A percentile compares a stretch with the other conserved stretches of the same genome.
Conservation (phyloP, 2,329 filamentous ascomycete species). For the Botryotinia globosa region DNA sequence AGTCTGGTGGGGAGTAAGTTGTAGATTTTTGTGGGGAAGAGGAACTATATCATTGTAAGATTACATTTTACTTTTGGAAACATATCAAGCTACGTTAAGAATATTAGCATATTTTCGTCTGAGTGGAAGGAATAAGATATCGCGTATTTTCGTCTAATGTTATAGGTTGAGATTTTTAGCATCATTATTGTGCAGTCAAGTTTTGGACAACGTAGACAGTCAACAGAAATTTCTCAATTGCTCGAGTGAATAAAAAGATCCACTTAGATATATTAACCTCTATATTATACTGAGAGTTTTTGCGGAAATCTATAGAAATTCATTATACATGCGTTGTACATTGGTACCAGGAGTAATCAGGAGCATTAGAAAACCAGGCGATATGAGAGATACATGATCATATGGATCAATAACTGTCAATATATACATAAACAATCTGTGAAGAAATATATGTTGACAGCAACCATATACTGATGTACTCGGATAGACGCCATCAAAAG, state of each 20-base stretch:
- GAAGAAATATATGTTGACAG: fast-evolving
- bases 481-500: neutral
- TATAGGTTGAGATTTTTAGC: fast-evolving
- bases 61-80: neutral
- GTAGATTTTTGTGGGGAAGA: conserved; percentile 31
- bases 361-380: neutral
- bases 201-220: neutral
- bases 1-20: conserved; percentile 47
- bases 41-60: neutral
- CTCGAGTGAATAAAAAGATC: neutral
- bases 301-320: neutral
- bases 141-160: neutral
- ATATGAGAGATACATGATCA: neutral
- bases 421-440: neutral
- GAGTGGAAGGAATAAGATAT: neutral
- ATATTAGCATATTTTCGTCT: neutral
- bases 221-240: neutral
- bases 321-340: neutral
- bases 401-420: neutral
- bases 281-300: neutral
- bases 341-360: fast-evolving
- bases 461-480: neutral
- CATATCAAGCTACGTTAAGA: neutral
- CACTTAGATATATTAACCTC: too few relatives aligned
- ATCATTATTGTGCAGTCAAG: too few relatives aligned